Base-by-base conservation (phyloP, 257 asterid species). In the Primulina eburnea region DNA sequence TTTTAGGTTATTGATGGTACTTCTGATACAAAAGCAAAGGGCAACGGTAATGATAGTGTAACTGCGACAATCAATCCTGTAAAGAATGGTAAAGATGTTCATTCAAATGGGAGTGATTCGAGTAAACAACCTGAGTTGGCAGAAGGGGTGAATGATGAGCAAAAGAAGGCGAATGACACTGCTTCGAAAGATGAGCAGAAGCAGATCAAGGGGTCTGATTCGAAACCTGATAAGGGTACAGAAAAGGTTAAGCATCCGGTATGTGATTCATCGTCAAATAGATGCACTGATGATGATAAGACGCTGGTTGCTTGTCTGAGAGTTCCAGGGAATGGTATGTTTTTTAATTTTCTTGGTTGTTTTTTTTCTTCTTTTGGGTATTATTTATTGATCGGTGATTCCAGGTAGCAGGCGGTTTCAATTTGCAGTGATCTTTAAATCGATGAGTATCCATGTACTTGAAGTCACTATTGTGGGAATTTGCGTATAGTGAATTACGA, bases 241-340 rank as follows among this genome's bases (percentile, higher is more conserved):
- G 32, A 76, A 18, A 70, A 64, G 50, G 84, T n/a, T 76, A 57
- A 52, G 8, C 30, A 62, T 79, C 71, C 67, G 12, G 65, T 79
- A 71, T 92, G 98, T 65, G 98, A 88, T 84, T 79, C 95, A 47
- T 82, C 79, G 18, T 86, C 95, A 0, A 85, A 86, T 75, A 87
- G 92, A 40, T 92, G 98, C 80, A 80, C 73, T 20, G 90, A 84
- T 35, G 83, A 85, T 71, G 88, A 81, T 62, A 85, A 86, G 77
- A 73, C 85, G 4, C 67, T 92, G 66, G 88, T 90, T 77, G 98
- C 97, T 71, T 92, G 98, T 69, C 71, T 92, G 77, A 80, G 89
- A 84, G 96, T 92, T 83, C 96, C 92, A 18, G 98, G 98, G 50
- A 82, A 88, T 70, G 98, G 98, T 89, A 86, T 20, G 73, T n/a